These are phyloP conservation scores for Conidiobolus incongruus DNA, from an alignment of 371 early-diverging fungal genomes.

Conservation along the genomic window DNA sequence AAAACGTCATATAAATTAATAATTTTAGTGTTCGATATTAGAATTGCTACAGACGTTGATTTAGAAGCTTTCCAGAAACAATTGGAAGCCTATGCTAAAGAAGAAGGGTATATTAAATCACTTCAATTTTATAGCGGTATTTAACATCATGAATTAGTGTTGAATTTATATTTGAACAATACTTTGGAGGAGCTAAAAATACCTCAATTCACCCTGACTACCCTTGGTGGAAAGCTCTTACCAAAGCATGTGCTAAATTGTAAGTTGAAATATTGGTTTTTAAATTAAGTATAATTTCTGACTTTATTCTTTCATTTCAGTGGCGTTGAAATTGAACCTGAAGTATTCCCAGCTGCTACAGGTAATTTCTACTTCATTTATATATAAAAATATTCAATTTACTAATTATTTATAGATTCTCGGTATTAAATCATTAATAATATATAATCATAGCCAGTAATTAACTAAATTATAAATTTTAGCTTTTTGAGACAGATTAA, in stretches of 20 bases:
- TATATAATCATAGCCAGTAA: too few relatives aligned
- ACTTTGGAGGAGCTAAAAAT: not conserved
- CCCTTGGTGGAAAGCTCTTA: constrained; percentile 2
- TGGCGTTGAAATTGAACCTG: constrained; percentile 20
- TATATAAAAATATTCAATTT: too few relatives aligned
- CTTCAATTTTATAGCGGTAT: too few relatives aligned
- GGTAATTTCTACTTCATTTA: too few relatives aligned
- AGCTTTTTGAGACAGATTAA: constrained; percentile 26
- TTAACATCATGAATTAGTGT: not conserved
- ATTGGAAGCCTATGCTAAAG: constrained; percentile 11
- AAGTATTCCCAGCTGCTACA: constrained; percentile 56
- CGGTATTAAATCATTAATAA: too few relatives aligned
- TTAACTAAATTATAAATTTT: not conserved
- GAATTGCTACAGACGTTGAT: constrained; percentile 34
- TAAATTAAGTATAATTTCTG: not conserved
- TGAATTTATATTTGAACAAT: not conserved
- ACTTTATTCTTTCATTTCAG: not conserved
- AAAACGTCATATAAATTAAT: not conserved
- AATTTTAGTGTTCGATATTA: constrained; percentile 29
- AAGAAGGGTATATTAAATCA: constrained; percentile 1
- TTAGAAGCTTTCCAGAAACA: constrained; percentile 21
- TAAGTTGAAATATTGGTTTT: too few relatives aligned
- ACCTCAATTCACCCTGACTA: not conserved
- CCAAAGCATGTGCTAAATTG: not conserved
- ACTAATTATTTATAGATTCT: too few relatives aligned